Evolutionary conservation across 495 filamentous ascomycete genomes (phyloP).

Genomic region (Bryoglossum gracile): DNA sequence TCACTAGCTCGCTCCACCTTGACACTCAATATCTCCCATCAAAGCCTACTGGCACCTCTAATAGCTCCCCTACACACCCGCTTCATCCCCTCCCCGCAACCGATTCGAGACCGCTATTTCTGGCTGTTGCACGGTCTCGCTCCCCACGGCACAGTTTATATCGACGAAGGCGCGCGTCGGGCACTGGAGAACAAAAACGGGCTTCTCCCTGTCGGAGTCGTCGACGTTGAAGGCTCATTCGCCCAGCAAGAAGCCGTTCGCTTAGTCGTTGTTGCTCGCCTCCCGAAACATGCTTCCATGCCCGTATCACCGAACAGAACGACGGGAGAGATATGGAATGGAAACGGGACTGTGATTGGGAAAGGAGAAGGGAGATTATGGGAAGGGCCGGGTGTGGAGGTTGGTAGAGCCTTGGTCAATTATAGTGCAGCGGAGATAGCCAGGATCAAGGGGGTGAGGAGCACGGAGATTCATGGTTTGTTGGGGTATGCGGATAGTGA

Average conservation of each 20-base stretch:
- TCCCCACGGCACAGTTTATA: slow-evolving; percentile 84
- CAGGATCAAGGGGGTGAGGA: slow-evolving; percentile 77
- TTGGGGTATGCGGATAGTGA: slow-evolving; percentile 91
- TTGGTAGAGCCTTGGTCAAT: slow-evolving; percentile 88
- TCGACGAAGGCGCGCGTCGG: slow-evolving; percentile 77
- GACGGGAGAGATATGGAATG: no score
- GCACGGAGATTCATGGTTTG: slow-evolving; percentile 65
- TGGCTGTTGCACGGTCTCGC: slow-evolving; percentile 95
- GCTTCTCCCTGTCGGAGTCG: slow-evolving; percentile 85
- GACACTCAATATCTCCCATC: slow-evolving; percentile 30
- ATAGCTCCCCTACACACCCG: slow-evolving; percentile 65
- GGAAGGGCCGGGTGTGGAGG: slow-evolving; percentile 58
- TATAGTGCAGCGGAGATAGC: slow-evolving; percentile 79
- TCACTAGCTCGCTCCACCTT: slow-evolving; percentile 31
- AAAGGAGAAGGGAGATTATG: no score
- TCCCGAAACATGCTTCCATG: slow-evolving; percentile 1
- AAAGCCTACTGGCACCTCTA: slow-evolving; percentile 22
- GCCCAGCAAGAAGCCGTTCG: slow-evolving; percentile 87
- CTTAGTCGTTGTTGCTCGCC: slow-evolving; percentile 61
- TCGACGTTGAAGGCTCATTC: slow-evolving; percentile 81
- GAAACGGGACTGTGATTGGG: no score
- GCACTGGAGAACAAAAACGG: slow-evolving; percentile 77
- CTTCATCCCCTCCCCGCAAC: slow-evolving; percentile 79
- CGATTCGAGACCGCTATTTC: slow-evolving; percentile 88
- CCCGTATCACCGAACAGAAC: slow-evolving; percentile 6